These are phyloP conservation scores for Zangia roseola DNA, from an alignment of 768 basidiomycete genomes.

Conservation along the genomic window DNA sequence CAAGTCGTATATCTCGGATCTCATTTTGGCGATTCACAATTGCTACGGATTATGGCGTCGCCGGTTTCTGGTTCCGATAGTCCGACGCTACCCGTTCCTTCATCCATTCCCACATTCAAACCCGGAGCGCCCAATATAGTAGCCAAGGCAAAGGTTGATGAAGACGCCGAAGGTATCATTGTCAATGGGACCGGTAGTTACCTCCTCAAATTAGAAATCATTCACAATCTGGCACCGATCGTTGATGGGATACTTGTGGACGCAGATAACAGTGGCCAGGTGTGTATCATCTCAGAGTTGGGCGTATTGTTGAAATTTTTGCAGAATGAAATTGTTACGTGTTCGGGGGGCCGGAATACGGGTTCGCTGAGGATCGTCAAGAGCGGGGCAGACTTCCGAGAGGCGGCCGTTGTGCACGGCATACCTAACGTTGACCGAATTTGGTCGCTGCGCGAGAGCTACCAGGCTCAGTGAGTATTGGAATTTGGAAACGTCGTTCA, in stretches of 20 bases:
- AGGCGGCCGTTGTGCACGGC: conserved; percentile 57
- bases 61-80: conserved; percentile 41
- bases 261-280: conserved; percentile 68
- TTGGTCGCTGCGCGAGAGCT: conserved; percentile 56
- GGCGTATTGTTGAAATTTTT: background rate
- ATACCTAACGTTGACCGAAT: conserved; percentile 55
- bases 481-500: too few relatives aligned
- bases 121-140: conserved; percentile 37
- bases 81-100: conserved; percentile 53
- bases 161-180: conserved; percentile 42
- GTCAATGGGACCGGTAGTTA: conserved; percentile 54
- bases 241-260: conserved; percentile 78
- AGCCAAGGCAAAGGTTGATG: conserved; percentile 35
- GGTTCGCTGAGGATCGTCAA: conserved; percentile 78
- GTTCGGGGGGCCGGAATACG: conserved; percentile 76
- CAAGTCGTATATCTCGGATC: conserved; percentile 79
- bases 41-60: conserved; percentile 55
- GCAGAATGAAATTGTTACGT: conserved; percentile 80
- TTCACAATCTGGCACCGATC: conserved; percentile 81
- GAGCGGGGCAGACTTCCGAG: conserved; percentile 79
- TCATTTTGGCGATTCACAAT: conserved; percentile 77
- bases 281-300: conserved; percentile 27
- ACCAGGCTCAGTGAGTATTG: conserved; percentile 47
- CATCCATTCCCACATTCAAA: conserved; percentile 43
- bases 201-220: conserved; percentile 60